Base-by-base conservation (phyloP, 805 yeast genomes). In the Candida incommunis region DNA sequence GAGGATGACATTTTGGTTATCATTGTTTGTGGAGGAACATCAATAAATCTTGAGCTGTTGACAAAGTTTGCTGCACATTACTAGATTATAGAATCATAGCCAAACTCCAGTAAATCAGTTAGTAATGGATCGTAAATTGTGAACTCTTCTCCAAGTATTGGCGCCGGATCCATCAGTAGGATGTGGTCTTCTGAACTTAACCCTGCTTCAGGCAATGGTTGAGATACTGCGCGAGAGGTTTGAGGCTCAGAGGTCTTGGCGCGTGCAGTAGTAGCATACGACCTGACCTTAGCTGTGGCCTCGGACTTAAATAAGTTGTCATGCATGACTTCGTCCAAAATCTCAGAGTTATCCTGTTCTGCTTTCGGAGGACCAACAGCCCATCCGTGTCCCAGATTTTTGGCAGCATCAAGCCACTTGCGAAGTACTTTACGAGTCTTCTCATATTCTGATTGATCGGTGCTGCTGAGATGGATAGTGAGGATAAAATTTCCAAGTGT, bases 401-500 rank as follows among this genome's bases (percentile, higher is more conserved):
- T 16, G 7, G 37, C 37, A 13, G 5, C 18, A 9, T 31, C 18
- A 13, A 31, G 37, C 37, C 37, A 31, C 7, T 7, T 31, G 7
- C 7, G 5, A 9, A 31, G 18, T 11, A 11, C n/a, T 31, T 7
- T 9, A 5, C n/a, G 37, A n/a, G 37, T 31, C n/a, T 31, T 7
- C 9, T 9, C 37, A 31, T 9, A 31, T 16, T 31, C 37, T 31
- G 7, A 11, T 11, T 31, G 18, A 4, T 7, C 18, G n/a, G n/a
- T 7, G n/a, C 37, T 31, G 37, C 37, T 31, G 13, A n/a, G 18
- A 18, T 31, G 9, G 37, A 31, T 9, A 4, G 11, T 7, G 7
- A 31, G 37, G 5, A 61, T 57, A 45, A 60, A 60, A 35, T 60
- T 63, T 1, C 62, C 63, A 5, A 62, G 40, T 18, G 55, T 54